Evolutionary conservation across 2,329 filamentous ascomycete species (phyloP).

Genomic region (Sporothrix globosa): DNA sequence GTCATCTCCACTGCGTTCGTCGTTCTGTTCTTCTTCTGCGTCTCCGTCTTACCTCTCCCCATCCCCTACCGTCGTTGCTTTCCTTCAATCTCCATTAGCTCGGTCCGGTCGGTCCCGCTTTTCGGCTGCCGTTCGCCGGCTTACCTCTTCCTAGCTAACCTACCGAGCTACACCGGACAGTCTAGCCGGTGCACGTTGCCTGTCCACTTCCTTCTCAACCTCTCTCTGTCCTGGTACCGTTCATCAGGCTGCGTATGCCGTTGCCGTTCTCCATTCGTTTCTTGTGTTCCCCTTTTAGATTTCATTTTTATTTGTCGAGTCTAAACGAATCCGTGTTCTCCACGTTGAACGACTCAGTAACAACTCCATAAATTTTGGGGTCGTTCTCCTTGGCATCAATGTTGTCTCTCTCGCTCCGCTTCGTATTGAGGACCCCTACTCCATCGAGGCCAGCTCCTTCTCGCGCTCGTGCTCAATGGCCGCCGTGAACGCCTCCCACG

Average conservation of each 20-base stretch:
- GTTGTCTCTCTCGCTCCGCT: not conserved
- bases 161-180: conserved; percentile 15
- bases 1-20: not conserved
- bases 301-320: not conserved
- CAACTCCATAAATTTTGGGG: not conserved
- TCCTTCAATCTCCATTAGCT: not conserved
- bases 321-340: not conserved
- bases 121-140: conserved; percentile 22
- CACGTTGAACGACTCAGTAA: not conserved
- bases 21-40: not conserved
- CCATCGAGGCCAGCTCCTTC: conserved; percentile 55
- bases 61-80: too few species aligned
- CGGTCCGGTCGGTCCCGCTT: conserved; percentile 20
- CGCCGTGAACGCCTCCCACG: conserved; percentile 79
- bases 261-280: not conserved
- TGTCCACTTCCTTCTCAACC: not conserved
- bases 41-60: too few species aligned
- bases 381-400: not conserved
- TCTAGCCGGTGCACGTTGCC: not conserved
- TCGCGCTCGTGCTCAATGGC: conserved; percentile 62
- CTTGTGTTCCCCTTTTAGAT: not conserved
- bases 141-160: conserved; percentile 10
- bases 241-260: not conserved
- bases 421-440: conserved; percentile 9
- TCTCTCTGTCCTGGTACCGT: not conserved